Percentiles rank a stretch among this genome's conserved stretches.
These are phyloP conservation scores for Lecanicillium sp. DNA, from an alignment of 2,329 filamentous ascomycete species.

Conservation along the genomic window DNA sequence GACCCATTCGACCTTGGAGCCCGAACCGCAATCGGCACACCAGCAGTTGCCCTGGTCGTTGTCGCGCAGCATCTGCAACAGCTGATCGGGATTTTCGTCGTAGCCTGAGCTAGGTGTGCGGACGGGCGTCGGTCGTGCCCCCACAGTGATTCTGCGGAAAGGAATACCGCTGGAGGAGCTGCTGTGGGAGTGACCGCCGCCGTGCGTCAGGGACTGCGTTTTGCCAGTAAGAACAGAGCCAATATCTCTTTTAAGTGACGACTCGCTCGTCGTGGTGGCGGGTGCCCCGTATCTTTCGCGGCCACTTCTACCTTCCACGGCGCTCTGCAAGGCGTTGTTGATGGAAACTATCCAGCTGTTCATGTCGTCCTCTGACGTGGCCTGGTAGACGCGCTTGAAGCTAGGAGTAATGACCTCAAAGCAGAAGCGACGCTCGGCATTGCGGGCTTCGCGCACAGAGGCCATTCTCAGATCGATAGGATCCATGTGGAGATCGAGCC, in stretches of 20 bases:
- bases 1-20: conserved; percentile 94
- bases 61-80: conserved; percentile 81
- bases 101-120: conserved; percentile 64
- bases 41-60: conserved; percentile 87
- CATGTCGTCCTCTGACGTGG: conserved; percentile 97
- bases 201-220: conserved; percentile 62
- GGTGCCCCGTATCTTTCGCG: conserved; percentile 42
- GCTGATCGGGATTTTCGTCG: conserved; percentile 77
- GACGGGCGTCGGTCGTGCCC: conserved; percentile 70
- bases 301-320: conserved; percentile 73
- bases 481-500: conserved; percentile 92
- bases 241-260: conserved; percentile 73
- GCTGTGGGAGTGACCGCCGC: conserved; percentile 44
- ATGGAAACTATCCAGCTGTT: conserved; percentile 92
- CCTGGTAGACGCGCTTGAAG: conserved; percentile 94
- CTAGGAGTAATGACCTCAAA: conserved; percentile 98
- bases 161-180: conserved; percentile 51
- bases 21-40: conserved; percentile 92
- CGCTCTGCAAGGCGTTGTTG: conserved; percentile 95
- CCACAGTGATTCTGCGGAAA: conserved; percentile 82
- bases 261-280: conserved; percentile 35
- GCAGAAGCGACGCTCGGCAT: conserved; percentile 90
- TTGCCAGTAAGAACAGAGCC: conserved; percentile 91
- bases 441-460: conserved; percentile 90
- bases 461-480: conserved; percentile 96